Conservation (phyloP, 2,329 filamentous ascomycete genomes). For the Botryosphaeria dothidea region DNA sequence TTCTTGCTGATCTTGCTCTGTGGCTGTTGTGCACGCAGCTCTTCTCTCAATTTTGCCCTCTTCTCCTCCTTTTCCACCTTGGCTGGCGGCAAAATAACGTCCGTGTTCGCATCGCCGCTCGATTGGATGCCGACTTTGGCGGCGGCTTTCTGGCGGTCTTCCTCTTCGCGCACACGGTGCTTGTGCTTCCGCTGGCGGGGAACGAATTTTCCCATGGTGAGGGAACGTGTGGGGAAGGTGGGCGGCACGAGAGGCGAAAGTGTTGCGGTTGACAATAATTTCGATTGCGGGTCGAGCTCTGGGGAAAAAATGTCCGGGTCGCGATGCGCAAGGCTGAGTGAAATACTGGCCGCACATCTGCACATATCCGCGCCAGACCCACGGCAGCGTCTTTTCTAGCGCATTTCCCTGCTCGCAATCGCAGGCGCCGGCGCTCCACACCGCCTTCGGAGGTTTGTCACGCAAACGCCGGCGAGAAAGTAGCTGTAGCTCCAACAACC, state of each 20-base stretch:
- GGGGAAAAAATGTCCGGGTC: constrained; percentile 12
- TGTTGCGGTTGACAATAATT: constrained; percentile 2
- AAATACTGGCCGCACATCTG: not conserved
- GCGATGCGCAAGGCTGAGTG: not conserved
- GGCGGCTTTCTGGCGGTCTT: constrained; percentile 30
- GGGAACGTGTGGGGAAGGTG: not conserved
- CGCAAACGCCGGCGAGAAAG: not conserved
- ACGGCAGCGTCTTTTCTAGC: not conserved
- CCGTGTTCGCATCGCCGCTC: constrained; percentile 55
- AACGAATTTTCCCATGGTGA: constrained; percentile 42
- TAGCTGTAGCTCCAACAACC: not conserved
- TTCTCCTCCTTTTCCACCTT: constrained; percentile 56
- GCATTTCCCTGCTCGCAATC: not conserved
- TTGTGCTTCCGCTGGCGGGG: constrained; percentile 62
- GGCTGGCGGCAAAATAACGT: constrained; percentile 47
- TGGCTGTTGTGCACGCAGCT: constrained; percentile 54
- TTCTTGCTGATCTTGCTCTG: constrained; percentile 61
- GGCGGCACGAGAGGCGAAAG: not conserved
- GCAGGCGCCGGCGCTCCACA: not conserved
- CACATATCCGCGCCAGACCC: rapidly evolving
- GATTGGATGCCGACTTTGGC: constrained; percentile 39
- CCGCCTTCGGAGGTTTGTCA: constrained; percentile 1
- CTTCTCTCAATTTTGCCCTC: constrained; percentile 53
- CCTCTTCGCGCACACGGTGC: constrained; percentile 64
- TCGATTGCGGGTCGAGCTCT: not conserved